Evolutionary conservation across 768 basidiomycete genomes (phyloP).

Genomic region (Symmetrospora coprosmae): DNA sequence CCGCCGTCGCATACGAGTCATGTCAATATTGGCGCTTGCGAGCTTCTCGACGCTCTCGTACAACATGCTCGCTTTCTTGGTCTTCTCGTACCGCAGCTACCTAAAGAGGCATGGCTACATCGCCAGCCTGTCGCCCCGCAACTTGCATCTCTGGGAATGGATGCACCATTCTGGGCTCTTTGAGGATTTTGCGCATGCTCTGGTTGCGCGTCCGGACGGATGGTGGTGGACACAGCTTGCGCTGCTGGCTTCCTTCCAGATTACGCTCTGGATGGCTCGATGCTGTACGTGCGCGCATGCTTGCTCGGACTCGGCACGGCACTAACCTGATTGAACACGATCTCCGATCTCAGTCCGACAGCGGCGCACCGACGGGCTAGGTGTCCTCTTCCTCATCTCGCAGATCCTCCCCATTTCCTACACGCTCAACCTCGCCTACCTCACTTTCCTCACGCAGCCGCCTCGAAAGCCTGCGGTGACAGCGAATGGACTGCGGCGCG

Average conservation of each 20-base stretch:
- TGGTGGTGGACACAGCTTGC: not conserved
- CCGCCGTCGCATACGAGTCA: not conserved
- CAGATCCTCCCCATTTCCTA: slow-evolving; percentile 4
- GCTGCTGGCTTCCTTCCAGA: not conserved
- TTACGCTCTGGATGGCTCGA: not conserved
- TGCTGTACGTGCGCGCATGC: not conserved
- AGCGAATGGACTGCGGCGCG: too few relatives aligned
- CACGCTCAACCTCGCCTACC: not conserved
- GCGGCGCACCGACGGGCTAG: not conserved
- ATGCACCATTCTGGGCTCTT: slow-evolving; percentile 1
- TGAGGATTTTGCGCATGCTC: not conserved
- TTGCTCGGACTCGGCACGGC: too few relatives aligned
- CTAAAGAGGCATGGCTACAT: not conserved
- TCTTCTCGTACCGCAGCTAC: not conserved
- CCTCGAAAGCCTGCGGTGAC: not conserved
- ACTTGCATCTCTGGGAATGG: not conserved
- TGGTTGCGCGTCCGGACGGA: not conserved
- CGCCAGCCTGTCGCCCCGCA: not conserved
- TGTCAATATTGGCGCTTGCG: not conserved
- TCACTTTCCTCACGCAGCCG: not conserved
- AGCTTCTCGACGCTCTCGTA: not conserved
- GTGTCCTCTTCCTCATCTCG: not conserved
- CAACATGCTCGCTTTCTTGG: not conserved
- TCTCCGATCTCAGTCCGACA: not conserved
- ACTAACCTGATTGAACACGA: not conserved